These are phyloP conservation scores for Corynascus novoguineensis DNA, from an alignment of 495 filamentous ascomycete genomes.

Conservation along the genomic window DNA sequence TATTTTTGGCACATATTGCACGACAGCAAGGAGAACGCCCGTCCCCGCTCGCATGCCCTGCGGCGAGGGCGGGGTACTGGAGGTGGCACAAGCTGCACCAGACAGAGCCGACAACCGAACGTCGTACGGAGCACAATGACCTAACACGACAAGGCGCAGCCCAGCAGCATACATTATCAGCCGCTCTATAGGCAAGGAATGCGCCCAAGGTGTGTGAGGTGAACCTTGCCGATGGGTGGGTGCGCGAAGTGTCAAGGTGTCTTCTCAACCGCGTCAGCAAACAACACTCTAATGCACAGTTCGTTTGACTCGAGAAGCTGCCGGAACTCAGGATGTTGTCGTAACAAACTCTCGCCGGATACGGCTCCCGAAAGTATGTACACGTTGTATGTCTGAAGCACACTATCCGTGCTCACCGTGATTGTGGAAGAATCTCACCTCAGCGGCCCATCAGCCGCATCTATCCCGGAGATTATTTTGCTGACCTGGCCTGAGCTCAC, in stretches of 20 bases:
- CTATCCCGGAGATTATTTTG: not conserved
- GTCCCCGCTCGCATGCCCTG: not conserved
- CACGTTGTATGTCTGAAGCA: no score
- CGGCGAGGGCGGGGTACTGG: conserved; percentile 3
- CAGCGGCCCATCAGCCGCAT: not conserved
- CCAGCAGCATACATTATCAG: not conserved
- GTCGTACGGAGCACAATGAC: not conserved
- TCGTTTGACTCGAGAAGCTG: no score
- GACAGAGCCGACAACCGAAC: conserved; percentile 1
- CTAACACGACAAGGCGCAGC: not conserved
- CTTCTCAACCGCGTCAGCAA: not conserved
- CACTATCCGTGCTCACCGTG: no score
- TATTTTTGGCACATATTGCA: conserved; percentile 10
- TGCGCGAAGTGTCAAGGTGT: not conserved
- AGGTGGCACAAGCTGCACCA: conserved; percentile 16
- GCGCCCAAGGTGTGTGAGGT: not conserved
- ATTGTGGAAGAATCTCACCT: not conserved
- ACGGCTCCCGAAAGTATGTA: not conserved
- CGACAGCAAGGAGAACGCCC: not conserved
- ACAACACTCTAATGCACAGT: conserved; percentile 1
- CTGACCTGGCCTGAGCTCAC: not conserved
- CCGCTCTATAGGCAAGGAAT: not conserved
- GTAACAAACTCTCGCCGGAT: not conserved
- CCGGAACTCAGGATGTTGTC: not conserved
- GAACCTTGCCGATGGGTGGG: no score